These are phyloP conservation scores for Laetiporus sulphureus DNA, from an alignment of 1,284 basidiomycete genomes.

Conservation along the genomic window DNA sequence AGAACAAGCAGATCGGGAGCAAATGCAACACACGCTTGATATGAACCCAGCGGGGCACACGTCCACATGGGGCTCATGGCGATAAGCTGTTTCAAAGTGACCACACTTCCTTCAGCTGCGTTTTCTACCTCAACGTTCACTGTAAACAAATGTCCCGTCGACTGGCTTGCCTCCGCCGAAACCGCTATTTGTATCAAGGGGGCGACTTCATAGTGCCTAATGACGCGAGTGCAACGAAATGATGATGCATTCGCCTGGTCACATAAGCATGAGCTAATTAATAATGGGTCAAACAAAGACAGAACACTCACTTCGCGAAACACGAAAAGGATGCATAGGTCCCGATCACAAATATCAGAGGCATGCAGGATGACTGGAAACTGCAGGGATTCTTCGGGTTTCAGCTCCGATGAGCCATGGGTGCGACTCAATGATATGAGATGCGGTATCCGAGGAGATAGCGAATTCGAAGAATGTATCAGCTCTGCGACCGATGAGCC, in stretches of 20 bases:
- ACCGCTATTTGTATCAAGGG: conserved; percentile 47
- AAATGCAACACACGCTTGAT: too few species aligned
- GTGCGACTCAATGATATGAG: conserved; percentile 34
- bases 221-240: conserved; percentile 52
- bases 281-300: too few species aligned
- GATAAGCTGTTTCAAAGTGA: conserved; percentile 51
- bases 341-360: conserved; percentile 37
- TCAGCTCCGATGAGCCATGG: conserved; percentile 30
- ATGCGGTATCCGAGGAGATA: conserved; percentile 41
- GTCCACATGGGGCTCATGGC: conserved; percentile 62
- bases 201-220: conserved; percentile 51
- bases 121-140: conserved; percentile 58
- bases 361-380: conserved; percentile 50
- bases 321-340: conserved; percentile 56
- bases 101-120: conserved; percentile 30
- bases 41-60: conserved; percentile 35
- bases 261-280: too few species aligned
- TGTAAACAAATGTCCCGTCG: conserved; percentile 42
- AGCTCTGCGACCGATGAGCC: conserved; percentile 24
- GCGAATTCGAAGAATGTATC: conserved; percentile 47
- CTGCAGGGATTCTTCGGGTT: conserved; percentile 40
- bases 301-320: conserved; percentile 60
- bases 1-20: too few species aligned
- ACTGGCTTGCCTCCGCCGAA: conserved; percentile 41
- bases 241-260: conserved; percentile 36